A percentile compares a stretch with the other conserved stretches of the same genome.
Evolutionary conservation across 2,329 filamentous ascomycete genomes (phyloP).

Genomic region (Fusarium illudens): DNA sequence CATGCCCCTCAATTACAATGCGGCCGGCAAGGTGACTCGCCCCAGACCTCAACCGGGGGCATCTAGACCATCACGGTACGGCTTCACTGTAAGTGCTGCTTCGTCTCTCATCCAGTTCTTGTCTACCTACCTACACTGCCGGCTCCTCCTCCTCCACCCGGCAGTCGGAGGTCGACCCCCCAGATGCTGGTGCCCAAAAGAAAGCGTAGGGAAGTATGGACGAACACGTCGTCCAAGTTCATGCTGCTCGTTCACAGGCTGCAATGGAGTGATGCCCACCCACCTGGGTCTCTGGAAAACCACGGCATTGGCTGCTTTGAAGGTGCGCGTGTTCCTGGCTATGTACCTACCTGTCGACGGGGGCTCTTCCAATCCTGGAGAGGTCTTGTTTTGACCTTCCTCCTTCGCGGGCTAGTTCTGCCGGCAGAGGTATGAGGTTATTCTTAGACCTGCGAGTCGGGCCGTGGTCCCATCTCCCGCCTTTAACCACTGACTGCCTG

Average conservation of each 20-base stretch:
- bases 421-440: slow-evolving; percentile 18
- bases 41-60: background rate
- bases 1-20: background rate
- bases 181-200: background rate
- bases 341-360: slow-evolving; percentile 18
- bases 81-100: background rate
- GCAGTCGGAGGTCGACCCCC: slow-evolving; percentile 1
- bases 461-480: slow-evolving; percentile 24
- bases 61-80: background rate
- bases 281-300: background rate
- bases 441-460: slow-evolving; percentile 27
- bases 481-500: background rate
- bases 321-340: slow-evolving; percentile 29
- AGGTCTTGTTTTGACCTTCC: slow-evolving; percentile 9
- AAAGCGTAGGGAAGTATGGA: background rate
- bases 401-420: slow-evolving; percentile 8
- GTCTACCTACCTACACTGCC: background rate
- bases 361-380: slow-evolving; percentile 6
- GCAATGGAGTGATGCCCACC: slow-evolving; percentile 5
- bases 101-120: background rate
- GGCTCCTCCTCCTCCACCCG: background rate
- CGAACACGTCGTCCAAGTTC: slow-evolving; percentile 7
- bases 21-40: background rate
- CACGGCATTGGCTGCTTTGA: slow-evolving; percentile 12
- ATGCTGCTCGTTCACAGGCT: slow-evolving; percentile 3